Evolutionary conservation across 106 monocot genomes (phyloP).

Genomic region (Allium cepa): DNA sequence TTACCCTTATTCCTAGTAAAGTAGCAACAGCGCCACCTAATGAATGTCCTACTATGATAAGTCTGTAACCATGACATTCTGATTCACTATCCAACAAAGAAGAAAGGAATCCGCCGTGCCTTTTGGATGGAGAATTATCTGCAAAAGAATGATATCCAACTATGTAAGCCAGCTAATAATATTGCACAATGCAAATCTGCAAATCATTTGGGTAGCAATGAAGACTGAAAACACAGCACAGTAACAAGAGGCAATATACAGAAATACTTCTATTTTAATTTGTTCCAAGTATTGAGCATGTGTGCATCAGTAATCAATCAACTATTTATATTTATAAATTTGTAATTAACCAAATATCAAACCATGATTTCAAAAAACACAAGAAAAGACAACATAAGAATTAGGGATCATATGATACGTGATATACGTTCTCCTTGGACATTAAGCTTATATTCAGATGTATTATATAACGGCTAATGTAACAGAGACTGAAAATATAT

Average conservation of each 20-base stretch:
- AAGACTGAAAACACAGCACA: not conserved
- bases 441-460: no score
- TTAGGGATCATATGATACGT: no score
- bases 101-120: conserved; percentile 59
- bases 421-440: no score
- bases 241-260: not conserved
- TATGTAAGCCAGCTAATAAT: conserved; percentile 1
- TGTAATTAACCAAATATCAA: no score
- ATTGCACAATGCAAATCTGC: not conserved
- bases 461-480: not conserved
- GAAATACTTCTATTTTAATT: not conserved
- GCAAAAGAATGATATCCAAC: conserved; percentile 7
- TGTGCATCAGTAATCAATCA: no score
- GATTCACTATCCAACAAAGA: conserved; percentile 65
- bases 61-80: conserved; percentile 79
- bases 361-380: no score
- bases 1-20: conserved; percentile 82
- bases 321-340: no score
- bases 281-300: conserved; percentile 1
- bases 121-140: conserved; percentile 31
- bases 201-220: not conserved
- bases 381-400: no score
- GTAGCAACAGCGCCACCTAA: conserved; percentile 91
- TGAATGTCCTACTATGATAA: conserved; percentile 88
- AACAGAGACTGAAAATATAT: conserved; percentile 4